Evolutionary conservation across 177 flowering plant species (phyloP).

Genomic region (Tripterygium wilfordii): DNA sequence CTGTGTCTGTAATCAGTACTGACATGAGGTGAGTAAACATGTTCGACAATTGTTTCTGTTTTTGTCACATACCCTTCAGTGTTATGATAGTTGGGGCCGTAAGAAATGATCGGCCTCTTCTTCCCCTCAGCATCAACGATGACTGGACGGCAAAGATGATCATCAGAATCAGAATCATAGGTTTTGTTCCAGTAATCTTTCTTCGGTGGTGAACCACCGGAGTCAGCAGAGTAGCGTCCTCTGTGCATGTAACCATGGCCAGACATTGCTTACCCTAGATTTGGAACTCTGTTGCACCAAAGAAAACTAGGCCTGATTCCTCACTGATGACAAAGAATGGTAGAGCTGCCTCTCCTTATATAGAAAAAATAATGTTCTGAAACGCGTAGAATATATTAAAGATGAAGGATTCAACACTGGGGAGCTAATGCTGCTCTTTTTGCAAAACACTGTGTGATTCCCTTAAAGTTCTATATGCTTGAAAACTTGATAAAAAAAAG

Average conservation of each 20-base stretch:
- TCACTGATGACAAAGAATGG: not conserved
- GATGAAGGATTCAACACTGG: not conserved
- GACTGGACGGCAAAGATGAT: slow-evolving; percentile 14
- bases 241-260: slow-evolving; percentile 1
- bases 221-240: too few relatives aligned
- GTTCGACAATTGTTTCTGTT: slow-evolving; percentile 13
- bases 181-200: slow-evolving; percentile 5
- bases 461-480: not conserved
- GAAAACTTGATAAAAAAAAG: not conserved
- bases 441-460: not conserved
- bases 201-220: not conserved
- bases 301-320: not conserved
- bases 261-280: slow-evolving; percentile 2
- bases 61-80: slow-evolving; percentile 5
- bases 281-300: not conserved
- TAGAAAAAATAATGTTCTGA: not conserved
- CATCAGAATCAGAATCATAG: not conserved
- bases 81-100: not conserved
- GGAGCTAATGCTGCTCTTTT: slow-evolving; percentile 2
- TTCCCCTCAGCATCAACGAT: slow-evolving; percentile 23
- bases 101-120: slow-evolving; percentile 13
- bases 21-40: not conserved
- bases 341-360: not conserved
- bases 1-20: slow-evolving; percentile 2
- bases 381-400: not conserved